Evolutionary conservation across 495 filamentous ascomycete genomes (phyloP), one percentile per base, ranked within the genome.

Genomic region (Umbilicaria muhlenbergii): DNA sequence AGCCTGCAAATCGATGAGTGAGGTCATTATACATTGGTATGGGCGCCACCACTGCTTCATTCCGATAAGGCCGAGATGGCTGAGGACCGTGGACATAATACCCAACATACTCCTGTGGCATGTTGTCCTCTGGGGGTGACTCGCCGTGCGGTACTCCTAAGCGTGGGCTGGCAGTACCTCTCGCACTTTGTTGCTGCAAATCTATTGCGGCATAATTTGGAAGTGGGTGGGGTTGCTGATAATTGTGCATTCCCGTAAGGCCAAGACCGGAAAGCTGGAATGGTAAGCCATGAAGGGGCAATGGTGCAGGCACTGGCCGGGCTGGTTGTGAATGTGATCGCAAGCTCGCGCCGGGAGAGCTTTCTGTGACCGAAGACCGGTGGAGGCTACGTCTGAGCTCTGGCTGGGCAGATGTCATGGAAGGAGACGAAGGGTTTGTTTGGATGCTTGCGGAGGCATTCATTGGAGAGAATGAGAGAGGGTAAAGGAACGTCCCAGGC

Each of bases 301-400:
- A 35, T 16, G 64, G 58, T 33, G 70, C 65, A 42, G 71, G 66
- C 18, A 73, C 50, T 3, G 69, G 59, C 15, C 78, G 67, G 4
- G 76, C 73, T 46, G 78, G 78, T 44, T 82, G 78, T 19, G 78
- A 82, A 34, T 82, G 78, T 17, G 78, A 77, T 34, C 78, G 61
- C 6, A 74, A 57, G 5, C 71, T 75, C 32, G 58, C 63, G 19
- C 63, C 66, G 1, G 73, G 61, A 13, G 67, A 68, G 1, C 64
- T 68, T 40, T 74, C 74, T 3, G 67, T 63, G 39, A 67, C 65
- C 1, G 73, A 75, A 11, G 72, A 68, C 12, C 76, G 69, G 44
- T 78, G 73, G 12, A 68, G 60, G 38, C 67, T 69, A 34, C 75
- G 69, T 31, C 75, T 67, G 32, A 76, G 58, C 41, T 77, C 71